Conservation (phyloP, 768 basidiomycete species). For the Termitomyces eurrhizus region DNA sequence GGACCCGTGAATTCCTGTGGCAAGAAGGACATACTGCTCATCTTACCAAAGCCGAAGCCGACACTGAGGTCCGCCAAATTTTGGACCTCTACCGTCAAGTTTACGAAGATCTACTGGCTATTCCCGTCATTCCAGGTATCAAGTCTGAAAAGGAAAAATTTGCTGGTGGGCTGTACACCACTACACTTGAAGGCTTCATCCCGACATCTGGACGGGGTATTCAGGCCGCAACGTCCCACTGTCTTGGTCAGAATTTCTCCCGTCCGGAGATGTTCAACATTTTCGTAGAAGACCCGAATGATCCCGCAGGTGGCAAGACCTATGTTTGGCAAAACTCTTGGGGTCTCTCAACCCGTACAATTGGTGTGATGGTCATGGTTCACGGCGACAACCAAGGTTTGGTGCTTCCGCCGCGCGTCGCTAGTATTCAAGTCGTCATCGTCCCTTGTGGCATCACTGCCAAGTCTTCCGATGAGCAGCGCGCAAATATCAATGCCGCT, state of each 20-base stretch:
- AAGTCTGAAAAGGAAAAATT: slow-evolving; percentile 99
- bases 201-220: slow-evolving; percentile 97
- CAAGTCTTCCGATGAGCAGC: slow-evolving; percentile 66
- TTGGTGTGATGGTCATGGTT: slow-evolving; percentile 99
- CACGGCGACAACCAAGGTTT: slow-evolving; percentile 98
- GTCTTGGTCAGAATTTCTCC: slow-evolving; percentile 98
- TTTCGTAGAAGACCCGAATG: slow-evolving; percentile 89
- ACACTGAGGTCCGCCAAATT: slow-evolving; percentile 87
- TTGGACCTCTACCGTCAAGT: slow-evolving; percentile 94
- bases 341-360: slow-evolving; percentile 94
- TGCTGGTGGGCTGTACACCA: slow-evolving; percentile 96
- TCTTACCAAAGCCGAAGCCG: slow-evolving; percentile 86
- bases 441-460: slow-evolving; percentile 95
- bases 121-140: slow-evolving; percentile 94
- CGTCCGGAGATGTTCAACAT: slow-evolving; percentile 97
- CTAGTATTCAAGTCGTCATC: slow-evolving; percentile 85
- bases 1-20: slow-evolving; percentile 99
- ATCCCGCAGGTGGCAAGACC: slow-evolving; percentile 61
- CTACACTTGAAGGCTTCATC: slow-evolving; percentile 97
- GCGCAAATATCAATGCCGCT: slow-evolving; percentile 67
- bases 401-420: slow-evolving; percentile 95
- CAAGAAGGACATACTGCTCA: slow-evolving; percentile 99
- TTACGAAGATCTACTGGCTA: slow-evolving; percentile 95
- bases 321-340: slow-evolving; percentile 99
- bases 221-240: slow-evolving; percentile 97